Evolutionary conservation across 176 grass and related monocot species (phyloP), one percentile per base, ranked within the genome.

Genomic region (Aegilops tauschii): DNA sequence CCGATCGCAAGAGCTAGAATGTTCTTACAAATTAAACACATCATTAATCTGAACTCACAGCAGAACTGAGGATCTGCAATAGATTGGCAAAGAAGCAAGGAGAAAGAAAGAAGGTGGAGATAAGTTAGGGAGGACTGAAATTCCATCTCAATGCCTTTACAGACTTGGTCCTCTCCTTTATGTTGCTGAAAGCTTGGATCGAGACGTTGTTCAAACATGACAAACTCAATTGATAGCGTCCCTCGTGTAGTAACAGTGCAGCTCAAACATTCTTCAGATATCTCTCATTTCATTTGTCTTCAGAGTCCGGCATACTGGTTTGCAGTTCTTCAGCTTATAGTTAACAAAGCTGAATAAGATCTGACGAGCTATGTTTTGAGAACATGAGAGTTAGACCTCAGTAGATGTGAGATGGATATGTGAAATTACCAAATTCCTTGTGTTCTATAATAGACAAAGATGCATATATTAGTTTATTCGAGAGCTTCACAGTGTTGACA

Each of bases 301-400:
- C 17, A 72, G 23, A 49, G 12, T 18, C 23, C 13, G 3, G 42
- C 9, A 40, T 40, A 17, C 27, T 83, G 12, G 45, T 58, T 58
- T 87, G 77, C 34, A 47, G 27, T 78, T 86, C 1, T 78, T 78
- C 29, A 40, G 80, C 18, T 73, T 25, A 8, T 74, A 8, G 32
- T 65, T 40, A 79, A 6, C 10, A 58, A 65, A 58, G 59, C 5
- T 87, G 39, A 28, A 37, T 78, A 87, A 25, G 3, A 35, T 36
- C 5, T 3, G 0, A 0, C 21, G 23, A 67, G 35, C 44, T 83
- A 83, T n/a, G 66, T 58, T 90, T 73, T 58, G 32, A 34, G 31
- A 66, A 56, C 23, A 58, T 40, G 50, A 23, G 17, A 65, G 30
- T 50, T 35, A 39, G 31, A 21, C 40, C 32, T n/a, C 17, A 71